Base-by-base conservation (phyloP, 139 green algal genomes). In the Volvox reticuliferus region DNA sequence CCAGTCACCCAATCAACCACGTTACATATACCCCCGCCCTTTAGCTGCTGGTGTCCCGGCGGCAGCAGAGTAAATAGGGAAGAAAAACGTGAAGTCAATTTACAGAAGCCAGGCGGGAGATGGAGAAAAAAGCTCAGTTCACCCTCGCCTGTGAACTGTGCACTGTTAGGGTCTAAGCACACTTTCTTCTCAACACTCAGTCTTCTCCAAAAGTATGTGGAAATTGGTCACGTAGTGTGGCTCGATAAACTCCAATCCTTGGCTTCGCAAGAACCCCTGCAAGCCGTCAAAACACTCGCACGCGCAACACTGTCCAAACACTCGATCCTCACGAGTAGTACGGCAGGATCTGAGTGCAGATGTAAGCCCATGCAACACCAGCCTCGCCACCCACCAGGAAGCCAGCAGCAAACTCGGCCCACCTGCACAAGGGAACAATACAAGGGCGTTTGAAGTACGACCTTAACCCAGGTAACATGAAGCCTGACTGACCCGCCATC, bases 301-400 rank as follows among this genome's bases (percentile, higher is more conserved):
- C 71, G 71, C 21, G 32, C 24, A 32, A 79, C 71, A 73, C 28
- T 50, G n/a, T 32, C 28, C 77, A 32, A 12, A 82, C 26, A 16
- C 65, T 30, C 21, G 65, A 80, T 79, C 37, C 93, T 95, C 92
- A 97, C 55, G 85, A 94, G 95, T 98, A 98, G 95, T 97, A 98
- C 28, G 96, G 96, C 71, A 97, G 94, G 88, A 96, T 91, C 94
- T 98, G 96, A 78, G 97, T 98, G 90, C 95, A 95, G 75, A 98
- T 87, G 92, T 99, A 99, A 13, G 93, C 96, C 97, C 97, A 99
- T 44, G 94, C 96, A 26, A 98, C 98, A 55, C 98, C 98, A 21
- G 96, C 97, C 28, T 99, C 94, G 62, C 97, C 98, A 81, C 98
- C 98, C 12, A 99, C 96, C 26, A 97, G 92, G 92, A 96, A 99